Conservation (phyloP, 2,329 filamentous ascomycete species). For the Sporothrix brunneoviolacea region DNA sequence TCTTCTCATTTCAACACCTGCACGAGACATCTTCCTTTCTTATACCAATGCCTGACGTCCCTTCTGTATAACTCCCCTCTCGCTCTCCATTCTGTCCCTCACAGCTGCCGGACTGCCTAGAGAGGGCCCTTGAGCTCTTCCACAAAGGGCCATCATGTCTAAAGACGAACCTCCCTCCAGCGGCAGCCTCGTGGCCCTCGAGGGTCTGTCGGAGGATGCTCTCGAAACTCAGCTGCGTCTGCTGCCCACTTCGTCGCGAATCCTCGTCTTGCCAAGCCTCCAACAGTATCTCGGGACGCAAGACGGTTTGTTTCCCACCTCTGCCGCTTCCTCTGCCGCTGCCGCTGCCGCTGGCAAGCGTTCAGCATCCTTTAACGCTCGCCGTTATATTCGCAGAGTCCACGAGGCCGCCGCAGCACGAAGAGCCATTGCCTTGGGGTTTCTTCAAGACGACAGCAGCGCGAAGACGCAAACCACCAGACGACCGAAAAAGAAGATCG, state of each 20-base stretch:
- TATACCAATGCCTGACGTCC: too few species aligned
- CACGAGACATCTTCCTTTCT: too few species aligned
- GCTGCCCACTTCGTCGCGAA: constrained; percentile 51
- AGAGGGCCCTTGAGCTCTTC: neutral
- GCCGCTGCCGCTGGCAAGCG: neutral
- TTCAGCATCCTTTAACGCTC: constrained; percentile 28
- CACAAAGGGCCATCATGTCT: constrained; percentile 4
- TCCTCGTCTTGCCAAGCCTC: constrained; percentile 50
- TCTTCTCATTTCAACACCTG: neutral
- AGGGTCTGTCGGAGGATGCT: constrained; percentile 44
- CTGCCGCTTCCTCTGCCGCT: neutral
- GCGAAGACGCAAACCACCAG: neutral
- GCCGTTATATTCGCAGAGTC: constrained; percentile 39
- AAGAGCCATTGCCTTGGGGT: constrained; percentile 41
- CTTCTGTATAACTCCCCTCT: neutral
- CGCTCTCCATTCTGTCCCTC: neutral
- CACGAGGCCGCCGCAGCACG: constrained; percentile 45
- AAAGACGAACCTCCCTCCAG: constrained; percentile 13
- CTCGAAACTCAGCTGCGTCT: constrained; percentile 54
- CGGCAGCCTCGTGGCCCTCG: constrained; percentile 54
- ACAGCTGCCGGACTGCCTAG: neutral
- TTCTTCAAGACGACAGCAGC: constrained; percentile 33
- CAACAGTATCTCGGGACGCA: constrained; percentile 37
- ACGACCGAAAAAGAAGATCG: constrained; percentile 35
- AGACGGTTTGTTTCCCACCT: constrained; percentile 23